Conservation (phyloP, 1,284 basidiomycete species). For the Marasmius tenuissimus region DNA sequence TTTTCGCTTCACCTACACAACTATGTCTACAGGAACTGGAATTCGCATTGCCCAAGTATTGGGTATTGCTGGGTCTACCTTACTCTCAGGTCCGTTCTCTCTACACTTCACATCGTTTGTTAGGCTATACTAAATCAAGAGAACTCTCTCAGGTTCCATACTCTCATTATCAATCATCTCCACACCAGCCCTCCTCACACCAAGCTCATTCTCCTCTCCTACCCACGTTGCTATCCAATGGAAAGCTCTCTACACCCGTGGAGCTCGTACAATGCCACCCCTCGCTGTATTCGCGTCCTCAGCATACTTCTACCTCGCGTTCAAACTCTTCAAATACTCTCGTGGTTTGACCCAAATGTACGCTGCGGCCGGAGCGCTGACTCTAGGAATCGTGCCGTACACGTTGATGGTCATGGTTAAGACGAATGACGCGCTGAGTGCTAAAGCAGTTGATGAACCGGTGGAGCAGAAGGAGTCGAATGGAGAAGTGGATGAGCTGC, state of each 20-base stretch:
- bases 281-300: not conserved
- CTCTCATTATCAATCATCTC: not conserved
- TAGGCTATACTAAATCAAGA: not conserved
- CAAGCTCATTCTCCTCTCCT: not conserved
- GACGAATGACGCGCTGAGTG: not conserved
- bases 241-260: not conserved
- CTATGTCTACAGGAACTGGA: not conserved
- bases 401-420: not conserved
- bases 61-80: not conserved
- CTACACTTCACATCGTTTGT: not conserved
- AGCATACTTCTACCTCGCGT: not conserved
- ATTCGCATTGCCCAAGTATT: not conserved
- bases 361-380: not conserved
- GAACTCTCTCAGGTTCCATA: not conserved
- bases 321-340: not conserved
- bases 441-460: not conserved
- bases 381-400: not conserved
- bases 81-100: not conserved
- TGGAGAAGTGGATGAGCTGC: not conserved
- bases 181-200: not conserved
- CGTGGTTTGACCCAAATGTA: not conserved
- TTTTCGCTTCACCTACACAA: not conserved
- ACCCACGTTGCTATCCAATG: not conserved
- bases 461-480: not conserved
- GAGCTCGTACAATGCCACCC: not conserved